phyloP scores from a whole-genome alignment of 202 grass and related monocot genomes.

The Alloteropsis angusta region DNA sequence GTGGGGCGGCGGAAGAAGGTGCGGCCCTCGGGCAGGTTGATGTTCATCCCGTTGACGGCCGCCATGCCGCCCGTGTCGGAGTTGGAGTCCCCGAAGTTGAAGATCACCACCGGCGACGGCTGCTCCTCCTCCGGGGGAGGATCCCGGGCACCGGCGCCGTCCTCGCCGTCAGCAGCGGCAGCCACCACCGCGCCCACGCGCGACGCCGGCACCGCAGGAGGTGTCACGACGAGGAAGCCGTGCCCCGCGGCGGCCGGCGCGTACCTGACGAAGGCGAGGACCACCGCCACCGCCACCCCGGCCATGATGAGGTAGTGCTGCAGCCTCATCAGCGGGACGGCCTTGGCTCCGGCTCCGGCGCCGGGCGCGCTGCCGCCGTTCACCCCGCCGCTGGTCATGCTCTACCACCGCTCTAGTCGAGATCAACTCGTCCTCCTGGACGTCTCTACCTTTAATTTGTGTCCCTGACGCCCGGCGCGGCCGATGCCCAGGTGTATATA shows the following conservation, averaged over 20 bases:
- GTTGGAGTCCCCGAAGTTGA: slow-evolving; percentile 94
- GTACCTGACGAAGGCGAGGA: slow-evolving; percentile 37
- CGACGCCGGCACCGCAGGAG: not conserved
- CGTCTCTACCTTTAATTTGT: not conserved
- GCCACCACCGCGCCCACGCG: not conserved
- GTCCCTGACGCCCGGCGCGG: not conserved
- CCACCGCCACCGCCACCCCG: not conserved
- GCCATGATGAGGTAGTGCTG: slow-evolving; percentile 40
- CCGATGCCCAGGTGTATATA: not conserved
- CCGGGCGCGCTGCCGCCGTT: not conserved
- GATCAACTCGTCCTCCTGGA: not conserved
- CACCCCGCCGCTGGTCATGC: not conserved
- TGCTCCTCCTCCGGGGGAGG: not conserved
- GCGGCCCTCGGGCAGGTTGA: slow-evolving; percentile 56
- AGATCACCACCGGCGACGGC: slow-evolving; percentile 31
- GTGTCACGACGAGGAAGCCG: not conserved
- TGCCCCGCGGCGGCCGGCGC: slow-evolving; percentile 18
- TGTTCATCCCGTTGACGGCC: slow-evolving; percentile 40
- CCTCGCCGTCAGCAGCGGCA: not conserved
- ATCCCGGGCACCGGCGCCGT: not conserved
- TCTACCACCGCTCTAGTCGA: not conserved
- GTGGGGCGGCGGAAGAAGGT: slow-evolving; percentile 56
- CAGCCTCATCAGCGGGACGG: slow-evolving; percentile 9
- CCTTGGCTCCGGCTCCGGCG: not conserved
- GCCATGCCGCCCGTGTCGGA: slow-evolving; percentile 88